Conservation (phyloP, 768 basidiomycete genomes). For the Xerocomus potaroensis region DNA sequence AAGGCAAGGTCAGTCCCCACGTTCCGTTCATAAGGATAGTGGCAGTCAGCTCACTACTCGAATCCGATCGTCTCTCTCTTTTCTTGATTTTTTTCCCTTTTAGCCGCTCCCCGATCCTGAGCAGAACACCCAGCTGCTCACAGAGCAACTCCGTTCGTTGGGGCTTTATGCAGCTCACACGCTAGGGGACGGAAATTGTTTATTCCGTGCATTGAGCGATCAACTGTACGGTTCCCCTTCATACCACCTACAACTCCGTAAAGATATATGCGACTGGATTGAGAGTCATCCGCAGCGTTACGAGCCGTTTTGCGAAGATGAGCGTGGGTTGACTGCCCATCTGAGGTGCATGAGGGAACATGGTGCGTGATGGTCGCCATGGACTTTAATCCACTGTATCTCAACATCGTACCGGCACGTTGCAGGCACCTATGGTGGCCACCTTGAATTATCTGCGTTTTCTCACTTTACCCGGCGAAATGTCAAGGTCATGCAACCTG, state of each 20-base stretch:
- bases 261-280: slow-evolving; percentile 83
- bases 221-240: slow-evolving; percentile 77
- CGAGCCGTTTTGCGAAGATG: slow-evolving; percentile 84
- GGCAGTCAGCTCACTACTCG: slow-evolving; percentile 15
- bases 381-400: not conserved
- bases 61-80: slow-evolving; percentile 11
- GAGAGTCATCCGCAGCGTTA: slow-evolving; percentile 64
- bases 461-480: slow-evolving; percentile 73
- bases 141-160: slow-evolving; percentile 66
- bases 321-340: slow-evolving; percentile 71
- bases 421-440: slow-evolving; percentile 84
- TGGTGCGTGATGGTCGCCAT: slow-evolving; percentile 39
- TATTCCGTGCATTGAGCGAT: slow-evolving; percentile 88
- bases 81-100: slow-evolving; percentile 1
- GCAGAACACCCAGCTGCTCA: slow-evolving; percentile 62
- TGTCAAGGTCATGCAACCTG: slow-evolving; percentile 92
- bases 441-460: slow-evolving; percentile 91
- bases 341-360: slow-evolving; percentile 74
- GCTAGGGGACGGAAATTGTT: slow-evolving; percentile 88
- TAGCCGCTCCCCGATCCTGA: slow-evolving; percentile 54
- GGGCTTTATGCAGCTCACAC: slow-evolving; percentile 87
- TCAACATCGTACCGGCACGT: slow-evolving; percentile 11
- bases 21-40: slow-evolving; percentile 17
- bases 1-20: slow-evolving; percentile 47
- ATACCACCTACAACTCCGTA: slow-evolving; percentile 62